These are phyloP conservation scores for Mortierella hygrophila DNA, from an alignment of 192 early-diverging fungal genomes.

Conservation along the genomic window DNA sequence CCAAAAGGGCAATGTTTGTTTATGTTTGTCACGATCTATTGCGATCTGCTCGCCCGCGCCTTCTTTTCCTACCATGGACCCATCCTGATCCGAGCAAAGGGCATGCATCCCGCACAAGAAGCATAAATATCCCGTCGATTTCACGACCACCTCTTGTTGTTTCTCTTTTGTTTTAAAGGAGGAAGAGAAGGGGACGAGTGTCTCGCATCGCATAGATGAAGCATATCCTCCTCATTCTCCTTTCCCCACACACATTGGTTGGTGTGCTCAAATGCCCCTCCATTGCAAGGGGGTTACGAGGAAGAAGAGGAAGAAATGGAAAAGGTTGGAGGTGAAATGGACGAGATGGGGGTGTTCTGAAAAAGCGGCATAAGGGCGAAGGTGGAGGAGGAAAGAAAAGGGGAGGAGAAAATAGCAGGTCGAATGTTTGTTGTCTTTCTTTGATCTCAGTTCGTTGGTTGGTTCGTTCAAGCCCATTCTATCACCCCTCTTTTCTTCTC, in stretches of 20 bases:
- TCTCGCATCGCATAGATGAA: background rate
- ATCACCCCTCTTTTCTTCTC: background rate
- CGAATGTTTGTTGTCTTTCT: background rate
- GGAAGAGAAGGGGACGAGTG: background rate
- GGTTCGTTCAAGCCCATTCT: background rate
- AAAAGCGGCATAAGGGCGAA: background rate
- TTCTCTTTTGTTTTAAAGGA: background rate
- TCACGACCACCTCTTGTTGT: background rate
- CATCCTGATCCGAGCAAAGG: background rate
- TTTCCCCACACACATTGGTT: background rate
- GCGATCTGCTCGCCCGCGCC: background rate
- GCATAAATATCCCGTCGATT: background rate
- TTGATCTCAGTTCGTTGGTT: background rate
- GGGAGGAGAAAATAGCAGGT: background rate
- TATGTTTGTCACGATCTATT: background rate
- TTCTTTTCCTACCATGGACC: background rate
- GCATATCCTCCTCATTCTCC: background rate
- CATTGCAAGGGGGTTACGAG: slow-evolving; percentile 10
- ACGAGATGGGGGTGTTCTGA: background rate
- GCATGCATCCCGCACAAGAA: background rate
- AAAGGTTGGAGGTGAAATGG: background rate
- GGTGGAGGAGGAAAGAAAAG: background rate
- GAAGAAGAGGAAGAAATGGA: background rate
- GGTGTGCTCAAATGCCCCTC: background rate
- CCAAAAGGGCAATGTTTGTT: background rate